Percentiles rank a stretch among this genome's conserved stretches.
phyloP scores from a whole-genome alignment of 192 early-diverging fungal species.

The Gryganskiella cystojenkinii region DNA sequence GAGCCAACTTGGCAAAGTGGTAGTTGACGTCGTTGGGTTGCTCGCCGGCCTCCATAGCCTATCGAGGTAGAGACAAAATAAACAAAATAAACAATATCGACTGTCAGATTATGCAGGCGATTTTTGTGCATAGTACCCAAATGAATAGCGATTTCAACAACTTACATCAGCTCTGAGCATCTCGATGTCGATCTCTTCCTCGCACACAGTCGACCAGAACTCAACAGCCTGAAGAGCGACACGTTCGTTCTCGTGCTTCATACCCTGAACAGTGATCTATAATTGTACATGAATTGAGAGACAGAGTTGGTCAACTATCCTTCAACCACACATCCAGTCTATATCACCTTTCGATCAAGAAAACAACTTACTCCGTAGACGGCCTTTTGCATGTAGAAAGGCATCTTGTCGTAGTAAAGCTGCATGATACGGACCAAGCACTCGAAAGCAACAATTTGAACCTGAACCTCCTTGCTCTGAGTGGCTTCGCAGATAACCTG shows the following conservation, averaged over 20 bases:
- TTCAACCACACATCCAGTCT: slow-evolving; percentile 3
- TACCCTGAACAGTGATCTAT: slow-evolving; percentile 89
- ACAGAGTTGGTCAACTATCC: background rate
- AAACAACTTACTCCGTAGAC: slow-evolving; percentile 78
- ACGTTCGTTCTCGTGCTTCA: slow-evolving; percentile 89
- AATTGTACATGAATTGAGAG: background rate
- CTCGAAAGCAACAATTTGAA: slow-evolving; percentile 92
- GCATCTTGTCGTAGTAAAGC: slow-evolving; percentile 97
- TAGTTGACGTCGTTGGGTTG: slow-evolving; percentile 63
- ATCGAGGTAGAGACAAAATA: background rate
- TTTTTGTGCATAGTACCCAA: background rate
- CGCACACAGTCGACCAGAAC: slow-evolving; percentile 99
- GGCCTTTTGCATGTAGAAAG: slow-evolving; percentile 97
- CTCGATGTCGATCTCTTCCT: slow-evolving; percentile 88
- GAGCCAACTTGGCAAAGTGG: slow-evolving; percentile 83
- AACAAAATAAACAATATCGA: too few species aligned
- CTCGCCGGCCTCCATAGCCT: slow-evolving; percentile 63
- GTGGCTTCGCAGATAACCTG: slow-evolving; percentile 98
- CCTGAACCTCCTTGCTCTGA: slow-evolving; percentile 75
- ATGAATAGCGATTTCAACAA: background rate
- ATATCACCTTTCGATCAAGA: too few species aligned
- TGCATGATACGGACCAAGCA: slow-evolving; percentile 98
- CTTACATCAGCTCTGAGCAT: slow-evolving; percentile 71
- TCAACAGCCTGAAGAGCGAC: slow-evolving; percentile 98
- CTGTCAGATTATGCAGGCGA: background rate